Percentiles rank a stretch among this genome's conserved stretches.
These are phyloP conservation scores for Backusella tuberculispora DNA, from an alignment of 192 early-diverging fungal species.

Conservation along the genomic window DNA sequence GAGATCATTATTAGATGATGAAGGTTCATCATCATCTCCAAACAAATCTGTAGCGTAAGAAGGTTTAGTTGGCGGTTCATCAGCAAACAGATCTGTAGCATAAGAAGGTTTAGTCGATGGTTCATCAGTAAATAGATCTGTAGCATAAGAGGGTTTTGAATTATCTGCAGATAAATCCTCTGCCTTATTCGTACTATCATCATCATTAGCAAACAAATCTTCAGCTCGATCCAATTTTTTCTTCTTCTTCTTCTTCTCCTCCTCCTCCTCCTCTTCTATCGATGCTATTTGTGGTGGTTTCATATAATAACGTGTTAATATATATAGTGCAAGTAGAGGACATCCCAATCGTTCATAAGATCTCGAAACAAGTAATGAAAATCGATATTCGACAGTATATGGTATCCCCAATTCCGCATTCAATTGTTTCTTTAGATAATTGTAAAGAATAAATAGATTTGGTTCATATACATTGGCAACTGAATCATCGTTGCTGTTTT, in stretches of 20 bases:
- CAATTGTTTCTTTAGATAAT: constrained; percentile 61
- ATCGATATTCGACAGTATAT: constrained; percentile 56
- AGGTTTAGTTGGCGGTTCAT: constrained; percentile 16
- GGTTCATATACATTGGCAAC: constrained; percentile 60
- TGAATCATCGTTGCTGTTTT: constrained; percentile 4
- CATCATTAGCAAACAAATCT: constrained; percentile 32
- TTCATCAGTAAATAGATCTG: constrained; percentile 31
- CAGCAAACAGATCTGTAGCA: constrained; percentile 26
- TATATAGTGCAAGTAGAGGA: constrained; percentile 75
- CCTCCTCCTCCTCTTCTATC: neutral
- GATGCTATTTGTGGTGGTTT: constrained; percentile 18
- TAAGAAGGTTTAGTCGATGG: neutral
- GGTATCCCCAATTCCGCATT: constrained; percentile 54
- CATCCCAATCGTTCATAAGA: constrained; percentile 82
- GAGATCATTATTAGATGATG: constrained; percentile 21
- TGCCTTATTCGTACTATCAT: neutral
- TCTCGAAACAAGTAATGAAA: constrained; percentile 61
- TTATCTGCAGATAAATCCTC: constrained; percentile 38
- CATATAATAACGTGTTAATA: constrained; percentile 55
- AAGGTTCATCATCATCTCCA: constrained; percentile 27
- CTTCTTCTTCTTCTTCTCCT: neutral
- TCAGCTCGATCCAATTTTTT: constrained; percentile 15
- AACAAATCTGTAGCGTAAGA: constrained; percentile 33
- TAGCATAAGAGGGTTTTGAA: neutral
- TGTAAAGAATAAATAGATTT: constrained; percentile 69